Conservation (phyloP, 805 yeast species). For the Yamadazyma ubonensis region DNA sequence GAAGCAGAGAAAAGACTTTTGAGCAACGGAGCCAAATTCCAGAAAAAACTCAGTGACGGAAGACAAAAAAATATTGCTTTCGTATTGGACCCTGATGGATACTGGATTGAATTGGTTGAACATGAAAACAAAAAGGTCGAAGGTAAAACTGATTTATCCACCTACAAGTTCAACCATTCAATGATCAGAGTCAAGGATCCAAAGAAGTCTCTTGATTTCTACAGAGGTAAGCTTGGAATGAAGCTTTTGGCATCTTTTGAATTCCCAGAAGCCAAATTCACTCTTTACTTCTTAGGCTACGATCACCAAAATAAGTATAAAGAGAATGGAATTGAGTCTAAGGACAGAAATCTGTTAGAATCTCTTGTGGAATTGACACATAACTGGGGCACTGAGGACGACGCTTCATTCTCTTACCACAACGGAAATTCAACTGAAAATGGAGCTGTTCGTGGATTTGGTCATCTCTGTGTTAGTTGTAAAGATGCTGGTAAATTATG, state of each 20-base stretch:
- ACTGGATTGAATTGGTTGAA: slow-evolving; percentile 90
- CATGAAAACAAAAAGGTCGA: slow-evolving; percentile 46
- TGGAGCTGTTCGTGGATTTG: slow-evolving; percentile 75
- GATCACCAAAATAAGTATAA: slow-evolving; percentile 44
- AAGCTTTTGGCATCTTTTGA: slow-evolving; percentile 57
- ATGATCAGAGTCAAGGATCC: slow-evolving; percentile 95
- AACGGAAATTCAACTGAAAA: slow-evolving; percentile 62
- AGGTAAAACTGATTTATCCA: slow-evolving; percentile 34
- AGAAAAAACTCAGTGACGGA: slow-evolving; percentile 85
- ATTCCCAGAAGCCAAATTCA: slow-evolving; percentile 71
- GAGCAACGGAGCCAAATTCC: slow-evolving; percentile 64
- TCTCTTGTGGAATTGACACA: slow-evolving; percentile 87
- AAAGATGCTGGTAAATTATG: slow-evolving; percentile 60
- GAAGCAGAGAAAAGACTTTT: slow-evolving; percentile 59
- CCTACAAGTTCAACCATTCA: slow-evolving; percentile 73
- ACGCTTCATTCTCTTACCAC: slow-evolving; percentile 73
- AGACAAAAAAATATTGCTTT: slow-evolving; percentile 92
- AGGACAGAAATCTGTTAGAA: slow-evolving; percentile 43
- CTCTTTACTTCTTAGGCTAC: slow-evolving; percentile 83
- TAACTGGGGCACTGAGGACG: slow-evolving; percentile 93
- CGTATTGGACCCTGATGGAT: slow-evolving; percentile 92
- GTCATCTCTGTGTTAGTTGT: slow-evolving; percentile 77
- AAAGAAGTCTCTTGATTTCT: slow-evolving; percentile 69
- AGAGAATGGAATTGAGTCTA: slow-evolving; percentile 34
- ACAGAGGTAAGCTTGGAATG: slow-evolving; percentile 79